Evolutionary conservation across 2,329 filamentous ascomycete species (phyloP).

Genomic region (Trichoderma atroviride): DNA sequence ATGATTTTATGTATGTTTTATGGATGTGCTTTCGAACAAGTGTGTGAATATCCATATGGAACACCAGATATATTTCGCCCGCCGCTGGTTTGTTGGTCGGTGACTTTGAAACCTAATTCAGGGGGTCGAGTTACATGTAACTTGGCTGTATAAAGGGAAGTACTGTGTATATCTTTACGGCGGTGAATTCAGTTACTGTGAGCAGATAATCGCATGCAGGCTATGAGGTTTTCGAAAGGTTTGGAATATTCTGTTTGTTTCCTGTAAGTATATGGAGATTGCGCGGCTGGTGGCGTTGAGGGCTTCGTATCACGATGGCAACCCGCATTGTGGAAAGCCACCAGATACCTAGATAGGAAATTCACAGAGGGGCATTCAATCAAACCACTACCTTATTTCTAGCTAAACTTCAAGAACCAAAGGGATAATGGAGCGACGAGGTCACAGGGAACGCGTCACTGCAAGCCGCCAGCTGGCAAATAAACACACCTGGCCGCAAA

Average conservation of each 20-base stretch:
- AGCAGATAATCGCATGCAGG: no score
- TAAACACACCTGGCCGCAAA: background rate
- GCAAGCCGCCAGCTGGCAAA: background rate
- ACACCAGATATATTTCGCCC: background rate
- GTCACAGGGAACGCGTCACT: background rate
- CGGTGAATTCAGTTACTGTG: background rate
- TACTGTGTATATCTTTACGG: background rate
- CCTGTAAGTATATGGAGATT: background rate
- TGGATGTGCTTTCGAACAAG: background rate
- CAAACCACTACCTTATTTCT: background rate
- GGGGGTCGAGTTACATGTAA: background rate
- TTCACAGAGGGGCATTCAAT: no score
- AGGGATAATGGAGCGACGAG: background rate
- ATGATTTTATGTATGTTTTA: no score
- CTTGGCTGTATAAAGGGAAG: background rate
- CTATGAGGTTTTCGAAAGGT: background rate
- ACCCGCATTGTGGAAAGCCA: background rate
- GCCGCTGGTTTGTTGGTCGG: background rate
- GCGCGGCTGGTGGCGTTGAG: background rate
- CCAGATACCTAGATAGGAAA: background rate
- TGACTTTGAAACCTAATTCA: background rate
- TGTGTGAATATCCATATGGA: background rate
- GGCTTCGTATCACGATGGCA: background rate
- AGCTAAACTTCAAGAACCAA: background rate
- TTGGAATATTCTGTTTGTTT: background rate